Evolutionary conservation across 305 asterid genomes (phyloP).

Genomic region (Striga hermonthica): DNA sequence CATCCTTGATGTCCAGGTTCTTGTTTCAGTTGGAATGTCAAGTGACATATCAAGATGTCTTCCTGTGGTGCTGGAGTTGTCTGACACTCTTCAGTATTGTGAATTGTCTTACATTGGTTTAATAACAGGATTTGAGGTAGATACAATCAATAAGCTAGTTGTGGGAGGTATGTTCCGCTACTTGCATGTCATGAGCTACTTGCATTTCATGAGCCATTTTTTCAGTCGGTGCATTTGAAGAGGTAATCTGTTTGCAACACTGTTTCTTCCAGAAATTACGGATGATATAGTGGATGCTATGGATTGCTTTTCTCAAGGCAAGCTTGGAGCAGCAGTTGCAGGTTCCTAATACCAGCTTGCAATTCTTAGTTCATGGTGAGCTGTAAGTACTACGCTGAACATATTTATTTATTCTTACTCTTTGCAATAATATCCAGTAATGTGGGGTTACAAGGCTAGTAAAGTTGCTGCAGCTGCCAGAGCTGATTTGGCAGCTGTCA

Average conservation of each 20-base stretch:
- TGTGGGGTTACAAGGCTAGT: constrained; percentile 68
- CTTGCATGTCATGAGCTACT: constrained; percentile 26
- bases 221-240: constrained; percentile 17
- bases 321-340: constrained; percentile 75
- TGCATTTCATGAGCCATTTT: constrained; percentile 25
- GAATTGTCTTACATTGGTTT: constrained; percentile 66
- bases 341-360: constrained; percentile 42
- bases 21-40: constrained; percentile 54
- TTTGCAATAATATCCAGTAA: constrained; percentile 49
- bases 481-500: constrained; percentile 53
- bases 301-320: constrained; percentile 71
- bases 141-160: constrained; percentile 38
- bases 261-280: constrained; percentile 32
- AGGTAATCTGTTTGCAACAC: constrained; percentile 14
- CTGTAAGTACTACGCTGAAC: constrained; percentile 30
- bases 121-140: constrained; percentile 61
- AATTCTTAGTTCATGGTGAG: constrained; percentile 26
- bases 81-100: constrained; percentile 54
- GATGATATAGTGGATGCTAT: constrained; percentile 49
- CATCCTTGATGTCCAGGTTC: constrained; percentile 58
- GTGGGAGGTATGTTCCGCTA: constrained; percentile 48
- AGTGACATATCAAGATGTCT: constrained; percentile 40
- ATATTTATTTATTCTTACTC: constrained; percentile 16
- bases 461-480: constrained; percentile 62
- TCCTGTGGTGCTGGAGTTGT: constrained; percentile 55